Base-by-base conservation (phyloP, 176 grass and related monocot genomes). In the Areca catechu region DNA sequence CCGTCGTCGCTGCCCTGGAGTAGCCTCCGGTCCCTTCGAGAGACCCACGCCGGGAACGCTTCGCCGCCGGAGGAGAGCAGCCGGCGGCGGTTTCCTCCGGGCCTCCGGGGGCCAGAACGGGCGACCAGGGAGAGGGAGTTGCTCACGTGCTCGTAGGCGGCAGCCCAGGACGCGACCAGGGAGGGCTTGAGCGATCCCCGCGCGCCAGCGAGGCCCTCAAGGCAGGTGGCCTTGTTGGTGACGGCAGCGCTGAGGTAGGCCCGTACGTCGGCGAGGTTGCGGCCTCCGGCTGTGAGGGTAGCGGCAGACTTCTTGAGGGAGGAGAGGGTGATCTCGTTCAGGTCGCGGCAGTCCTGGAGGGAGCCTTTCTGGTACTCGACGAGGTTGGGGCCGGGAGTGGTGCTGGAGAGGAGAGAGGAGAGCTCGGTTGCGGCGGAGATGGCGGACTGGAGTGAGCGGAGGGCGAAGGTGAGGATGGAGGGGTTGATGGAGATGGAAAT, bases 41-140 rank as follows among this genome's bases (percentile, higher is more conserved):
- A 50, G 3, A 67, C n/a, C 65, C 65, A 67, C 2, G 25, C 24
- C 4, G 65, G 65, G n/a, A 67, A 67, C 12, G 5, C 34, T 10
- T 2, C 34, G 34, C 19, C 6, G 5, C 25, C 17, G 27, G 25
- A 24, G 65, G 64, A 28, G 17, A 18, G 16, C 16, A 62, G 29
- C 1, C 51, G 49, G 5, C 50, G 50, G 17, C 51, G 49, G 19
- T 53, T 19, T 16, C 19, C 53, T 12, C 20, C 10, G 3, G 65
- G 9, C 25, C 18, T 7, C 27, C 51, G 12, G 5, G 21, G 10
- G 51, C 34, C 17, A 51, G 65, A 54, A 17, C 65, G 27, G 51
- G 27, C 1, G 17, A 67, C 50, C 50, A 67, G 65, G 10, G 65
- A 67, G 24, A 67, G 65, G n/a, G 65, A 67, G 65, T 67, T 67